A percentile compares a stretch with the other conserved stretches of the same genome.
Conservation (phyloP, 73 alveolate species). For the Paramecium sexaurelia region DNA sequence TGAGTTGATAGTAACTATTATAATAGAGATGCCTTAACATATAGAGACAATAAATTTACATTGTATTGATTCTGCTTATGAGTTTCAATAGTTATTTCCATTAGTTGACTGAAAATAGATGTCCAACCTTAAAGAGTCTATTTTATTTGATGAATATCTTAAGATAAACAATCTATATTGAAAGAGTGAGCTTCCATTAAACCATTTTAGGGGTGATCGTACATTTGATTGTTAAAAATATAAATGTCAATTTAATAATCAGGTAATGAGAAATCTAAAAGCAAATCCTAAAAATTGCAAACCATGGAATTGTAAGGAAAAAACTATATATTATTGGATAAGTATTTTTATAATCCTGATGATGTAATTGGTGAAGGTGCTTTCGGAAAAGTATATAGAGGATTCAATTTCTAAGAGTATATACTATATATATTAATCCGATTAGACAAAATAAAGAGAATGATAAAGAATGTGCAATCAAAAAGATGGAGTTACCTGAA, state of each 20-base stretch:
- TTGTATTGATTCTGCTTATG: slow-evolving; percentile 17
- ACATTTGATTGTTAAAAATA: slow-evolving; percentile 26
- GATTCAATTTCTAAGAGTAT: not conserved
- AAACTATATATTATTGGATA: not conserved
- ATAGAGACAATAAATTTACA: not conserved
- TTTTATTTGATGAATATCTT: not conserved
- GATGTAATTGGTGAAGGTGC: slow-evolving; percentile 53
- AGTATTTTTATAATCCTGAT: slow-evolving; percentile 23
- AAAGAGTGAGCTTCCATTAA: slow-evolving; percentile 11
- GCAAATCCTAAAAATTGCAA: slow-evolving; percentile 3
- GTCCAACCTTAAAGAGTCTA: slow-evolving; percentile 31
- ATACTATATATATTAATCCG: no score
- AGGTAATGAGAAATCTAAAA: slow-evolving; percentile 15
- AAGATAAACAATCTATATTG: not conserved
- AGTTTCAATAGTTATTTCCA: slow-evolving; percentile 9
- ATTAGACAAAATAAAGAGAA: not conserved
- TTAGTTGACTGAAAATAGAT: not conserved
- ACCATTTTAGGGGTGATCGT: slow-evolving; percentile 20
- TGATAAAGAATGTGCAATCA: slow-evolving; percentile 32
- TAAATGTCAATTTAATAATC: not conserved
- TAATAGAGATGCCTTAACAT: not conserved
- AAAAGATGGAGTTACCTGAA: slow-evolving; percentile 33
- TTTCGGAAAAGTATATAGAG: slow-evolving; percentile 29
- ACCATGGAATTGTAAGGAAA: not conserved
- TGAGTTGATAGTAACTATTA: not conserved